Percentiles rank a stretch among this genome's conserved stretches.
These are phyloP conservation scores for Pholiota molesta DNA, from an alignment of 768 basidiomycete species.

Conservation along the genomic window DNA sequence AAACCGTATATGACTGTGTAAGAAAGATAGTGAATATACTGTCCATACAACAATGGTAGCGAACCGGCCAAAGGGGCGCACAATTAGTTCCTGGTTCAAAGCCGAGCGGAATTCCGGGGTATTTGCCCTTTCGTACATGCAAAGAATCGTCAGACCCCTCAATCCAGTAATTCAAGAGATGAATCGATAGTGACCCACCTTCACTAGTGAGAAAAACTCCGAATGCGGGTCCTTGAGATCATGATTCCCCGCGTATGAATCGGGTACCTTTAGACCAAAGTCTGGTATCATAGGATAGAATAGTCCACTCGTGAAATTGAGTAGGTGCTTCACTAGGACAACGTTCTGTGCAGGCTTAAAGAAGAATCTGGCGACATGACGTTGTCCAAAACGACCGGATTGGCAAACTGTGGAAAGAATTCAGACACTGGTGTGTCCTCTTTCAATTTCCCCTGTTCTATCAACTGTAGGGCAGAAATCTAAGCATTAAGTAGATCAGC, in stretches of 20 bases:
- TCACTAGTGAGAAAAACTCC: constrained; percentile 21
- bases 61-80: too few species aligned
- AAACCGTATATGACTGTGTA: constrained; percentile 32
- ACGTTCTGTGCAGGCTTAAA: constrained; percentile 23
- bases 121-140: constrained; percentile 20
- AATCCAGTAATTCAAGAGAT: too few species aligned
- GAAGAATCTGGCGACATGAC: constrained; percentile 12
- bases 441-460: constrained; percentile 31
- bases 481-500: constrained; percentile 3
- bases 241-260: constrained; percentile 20
- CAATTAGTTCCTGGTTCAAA: constrained; percentile 36
- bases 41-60: not conserved
- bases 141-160: not conserved
- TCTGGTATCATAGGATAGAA: constrained; percentile 22
- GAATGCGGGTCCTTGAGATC: constrained; percentile 21
- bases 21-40: not conserved
- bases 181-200: constrained; percentile 20
- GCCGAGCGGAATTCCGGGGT: constrained; percentile 26
- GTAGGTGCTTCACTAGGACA: constrained; percentile 29
- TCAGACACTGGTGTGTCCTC: constrained; percentile 27
- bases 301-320: constrained; percentile 35
- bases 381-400: constrained; percentile 25
- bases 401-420: constrained; percentile 31
- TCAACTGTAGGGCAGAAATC: constrained; percentile 33
- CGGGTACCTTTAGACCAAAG: constrained; percentile 11